phyloP scores from a whole-genome alignment of 1,139 yeast genomes.

The Yamadazyma oceani region DNA sequence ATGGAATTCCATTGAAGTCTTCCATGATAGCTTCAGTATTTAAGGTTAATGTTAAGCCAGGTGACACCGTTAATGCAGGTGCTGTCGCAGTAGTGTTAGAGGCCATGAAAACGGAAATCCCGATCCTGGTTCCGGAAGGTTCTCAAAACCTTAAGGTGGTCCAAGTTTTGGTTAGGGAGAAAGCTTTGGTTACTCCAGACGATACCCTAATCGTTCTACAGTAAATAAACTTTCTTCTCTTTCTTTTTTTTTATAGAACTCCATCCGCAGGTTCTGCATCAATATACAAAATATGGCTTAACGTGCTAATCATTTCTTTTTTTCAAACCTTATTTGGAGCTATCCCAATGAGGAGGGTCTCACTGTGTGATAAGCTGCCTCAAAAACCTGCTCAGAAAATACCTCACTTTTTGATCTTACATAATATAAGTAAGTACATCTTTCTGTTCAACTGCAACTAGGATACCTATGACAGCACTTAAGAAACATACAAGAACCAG shows the following conservation, averaged over 20 bases:
- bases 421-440: no score
- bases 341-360: no score
- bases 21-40: constrained; percentile 33
- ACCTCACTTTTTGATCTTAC: no score
- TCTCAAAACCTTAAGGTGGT: not conserved
- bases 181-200: constrained; percentile 3
- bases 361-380: no score
- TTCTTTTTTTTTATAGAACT: no score
- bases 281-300: no score
- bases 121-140: constrained; percentile 18
- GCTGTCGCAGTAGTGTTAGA: constrained; percentile 33
- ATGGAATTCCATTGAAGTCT: constrained; percentile 11
- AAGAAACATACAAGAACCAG: constrained; percentile 8
- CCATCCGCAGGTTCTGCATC: no score
- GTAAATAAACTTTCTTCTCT: not conserved
- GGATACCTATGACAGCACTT: not conserved
- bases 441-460: no score
- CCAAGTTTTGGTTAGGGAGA: constrained; percentile 1
- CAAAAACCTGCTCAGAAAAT: no score
- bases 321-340: no score
- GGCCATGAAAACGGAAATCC: constrained; percentile 47
- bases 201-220: constrained; percentile 3
- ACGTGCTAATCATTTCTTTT: no score
- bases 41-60: constrained; percentile 24
- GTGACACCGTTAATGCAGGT: constrained; percentile 25